Conservation (phyloP, 2,329 filamentous ascomycete species). For the Myrmaecium sp. region DNA sequence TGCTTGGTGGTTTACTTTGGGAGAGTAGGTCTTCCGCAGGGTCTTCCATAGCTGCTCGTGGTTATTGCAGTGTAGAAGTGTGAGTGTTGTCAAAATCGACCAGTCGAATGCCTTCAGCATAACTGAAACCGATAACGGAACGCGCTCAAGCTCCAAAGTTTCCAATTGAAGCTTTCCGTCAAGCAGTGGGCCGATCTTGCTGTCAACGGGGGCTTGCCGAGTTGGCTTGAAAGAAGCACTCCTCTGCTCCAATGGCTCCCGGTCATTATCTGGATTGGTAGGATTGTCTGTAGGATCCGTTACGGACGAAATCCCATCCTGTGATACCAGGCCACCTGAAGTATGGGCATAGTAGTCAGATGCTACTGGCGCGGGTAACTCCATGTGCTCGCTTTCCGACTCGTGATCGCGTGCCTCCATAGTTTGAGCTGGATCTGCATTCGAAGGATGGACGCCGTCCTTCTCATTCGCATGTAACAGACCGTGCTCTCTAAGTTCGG, state of each 20-base stretch:
- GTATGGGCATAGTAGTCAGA: no score
- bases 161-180: constrained; percentile 49
- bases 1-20: constrained; percentile 13
- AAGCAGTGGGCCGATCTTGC: constrained; percentile 22
- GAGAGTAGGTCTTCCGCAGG: constrained; percentile 38
- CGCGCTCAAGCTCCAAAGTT: constrained; percentile 56
- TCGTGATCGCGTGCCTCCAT: no score
- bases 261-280: no score
- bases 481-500: constrained; percentile 1
- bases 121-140: constrained; percentile 56
- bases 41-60: constrained; percentile 63
- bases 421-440: no score
- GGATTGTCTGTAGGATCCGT: no score
- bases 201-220: constrained; percentile 1
- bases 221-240: no score
- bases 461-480: no score
- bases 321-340: no score
- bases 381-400: no score
- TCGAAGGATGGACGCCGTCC: no score
- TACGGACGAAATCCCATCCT: no score
- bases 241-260: neutral
- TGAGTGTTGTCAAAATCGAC: constrained; percentile 52
- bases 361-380: no score
- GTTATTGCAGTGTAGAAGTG: constrained; percentile 55
- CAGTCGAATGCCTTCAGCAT: constrained; percentile 58